Base-by-base conservation (phyloP, 1,284 basidiomycete species). In the Flammula alnicola region DNA sequence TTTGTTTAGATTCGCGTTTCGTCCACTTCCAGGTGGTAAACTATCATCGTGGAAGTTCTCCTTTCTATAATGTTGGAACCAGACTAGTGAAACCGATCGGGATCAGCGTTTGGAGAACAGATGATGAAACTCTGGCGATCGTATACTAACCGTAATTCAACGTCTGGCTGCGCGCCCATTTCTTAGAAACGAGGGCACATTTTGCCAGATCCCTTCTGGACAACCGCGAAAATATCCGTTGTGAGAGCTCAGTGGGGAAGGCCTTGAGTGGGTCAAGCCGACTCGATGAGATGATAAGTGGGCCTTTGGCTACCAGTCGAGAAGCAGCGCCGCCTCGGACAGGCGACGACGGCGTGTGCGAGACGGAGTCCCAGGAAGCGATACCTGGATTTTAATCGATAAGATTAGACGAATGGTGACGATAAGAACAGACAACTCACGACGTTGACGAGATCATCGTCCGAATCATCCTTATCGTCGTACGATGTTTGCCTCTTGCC, bases 81-180 rank as follows among this genome's bases (percentile, higher is more conserved):
- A 95, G 3, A 95, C 93, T 95, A 23, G 59, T 50, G 20, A 52
- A 40, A 25, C 36, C 27, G 38, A 55, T 30, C 30, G 26, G 51
- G 20, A 41, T 31, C 27, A 26, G 19, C 47, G 23, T 19, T 49
- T 6, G 30, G 44, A 27, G n/a, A 25, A 9, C 12, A 1, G 19
- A 27, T n/a, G 16, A 26, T 17, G 26, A 40, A 19, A n/a, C n/a
- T n/a, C n/a, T n/a, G 44, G n/a, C 8, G 20, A 26, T 19, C 44
- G n/a, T 8, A n/a, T n/a, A 74, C 84, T 49, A 56, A 92, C 93
- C 85, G 65, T 95, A 94, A 68, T 96, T 96, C 50, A 95, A 65
- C 0, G 91, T 91, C 70, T 93, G 91, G 55, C 90, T 93, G 67
- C 84, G 85, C 54, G 78, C 80, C 93, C 93, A 96, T 66, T 92